Evolutionary conservation across 768 basidiomycete species (phyloP), one percentile per base, ranked within the genome.

Genomic region (Xerocomus spinulosus): DNA sequence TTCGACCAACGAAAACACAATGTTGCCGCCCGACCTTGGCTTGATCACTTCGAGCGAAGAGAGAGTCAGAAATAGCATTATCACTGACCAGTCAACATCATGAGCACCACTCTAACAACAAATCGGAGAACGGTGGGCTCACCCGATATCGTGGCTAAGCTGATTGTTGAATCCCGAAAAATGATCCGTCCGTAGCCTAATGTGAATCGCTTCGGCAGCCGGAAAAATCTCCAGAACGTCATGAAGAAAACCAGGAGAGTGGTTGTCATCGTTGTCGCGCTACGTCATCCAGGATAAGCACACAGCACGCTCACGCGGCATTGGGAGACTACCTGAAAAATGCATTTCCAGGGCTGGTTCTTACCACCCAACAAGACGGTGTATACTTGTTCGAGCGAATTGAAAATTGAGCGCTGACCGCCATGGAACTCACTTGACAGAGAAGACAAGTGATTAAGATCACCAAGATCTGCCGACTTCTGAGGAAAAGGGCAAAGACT

Each of bases 31-130:
- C 49, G 53, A 49, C 12, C 30, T 29, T n/a, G 42, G 43, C 28
- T 46, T 28, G 35, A 59, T 53, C 7, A 59, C 47, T 4, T 23
- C 23, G 17, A 50, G 28, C 9, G 46, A 40, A 35, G 46, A 51
- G 17, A 63, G 56, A 2, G 53, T 54, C 46, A 59, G n/a, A 25
- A 61, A 56, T 1, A 61, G 15, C 49, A 56, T 42, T 8, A 59
- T 23, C 14, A 30, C 60, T 62, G 20, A 28, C 25, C 20, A 6
- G 17, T 13, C n/a, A n/a, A n/a, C 17, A 14, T 13, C 28, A 4
- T 49, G 10, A 55, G 33, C 25, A 3, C 38, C 24, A 9, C 29
- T 25, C n/a, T n/a, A n/a, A n/a, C 14, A 29, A 28, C n/a, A 33
- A 24, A 24, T 14, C 23, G 33, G 15, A 39, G 9, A 5, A 32